A percentile compares a stretch with the other conserved stretches of the same genome.
Conservation (phyloP, 2,329 filamentous ascomycete species). For the Neofusicoccum umdonicola region DNA sequence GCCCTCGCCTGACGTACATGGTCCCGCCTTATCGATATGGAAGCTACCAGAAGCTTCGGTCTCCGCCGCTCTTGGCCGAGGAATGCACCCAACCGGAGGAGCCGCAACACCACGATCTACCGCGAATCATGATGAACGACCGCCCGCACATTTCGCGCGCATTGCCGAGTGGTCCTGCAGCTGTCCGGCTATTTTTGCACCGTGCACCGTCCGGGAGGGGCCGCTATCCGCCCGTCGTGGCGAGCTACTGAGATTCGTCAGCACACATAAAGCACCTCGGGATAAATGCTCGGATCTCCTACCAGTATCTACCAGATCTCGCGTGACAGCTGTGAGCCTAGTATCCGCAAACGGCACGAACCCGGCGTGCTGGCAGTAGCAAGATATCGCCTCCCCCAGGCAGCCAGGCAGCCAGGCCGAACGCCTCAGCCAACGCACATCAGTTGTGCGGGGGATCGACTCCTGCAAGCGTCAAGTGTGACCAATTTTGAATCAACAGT, state of each 20-base stretch:
- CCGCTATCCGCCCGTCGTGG: background rate
- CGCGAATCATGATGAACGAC: background rate
- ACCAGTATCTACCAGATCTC: too few relatives aligned
- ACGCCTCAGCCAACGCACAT: too few relatives aligned
- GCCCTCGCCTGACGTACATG: slow-evolving; percentile 2
- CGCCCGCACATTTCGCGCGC: background rate
- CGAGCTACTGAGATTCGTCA: background rate
- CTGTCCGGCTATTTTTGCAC: background rate
- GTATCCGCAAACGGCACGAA: too few relatives aligned
- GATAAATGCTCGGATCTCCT: too few relatives aligned
- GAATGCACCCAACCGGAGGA: background rate
- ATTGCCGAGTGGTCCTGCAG: background rate
- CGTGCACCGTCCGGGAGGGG: background rate
- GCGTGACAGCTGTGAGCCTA: too few relatives aligned
- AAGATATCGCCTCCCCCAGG: too few relatives aligned
- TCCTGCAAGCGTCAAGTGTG: too few relatives aligned
- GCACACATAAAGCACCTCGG: too few relatives aligned
- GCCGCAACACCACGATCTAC: slow-evolving; percentile 14
- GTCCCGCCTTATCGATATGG: slow-evolving; percentile 12
- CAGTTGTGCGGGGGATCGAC: too few relatives aligned
- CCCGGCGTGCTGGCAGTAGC: too few relatives aligned
- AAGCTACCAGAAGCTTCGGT: slow-evolving; percentile 16
- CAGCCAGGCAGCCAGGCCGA: too few relatives aligned
- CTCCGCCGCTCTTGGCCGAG: slow-evolving; percentile 1
- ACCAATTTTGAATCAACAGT: background rate